Percentiles rank a stretch among this genome's conserved stretches.
phyloP scores from a whole-genome alignment of 163 green algal species.

The Prototheca wickerhamii region DNA sequence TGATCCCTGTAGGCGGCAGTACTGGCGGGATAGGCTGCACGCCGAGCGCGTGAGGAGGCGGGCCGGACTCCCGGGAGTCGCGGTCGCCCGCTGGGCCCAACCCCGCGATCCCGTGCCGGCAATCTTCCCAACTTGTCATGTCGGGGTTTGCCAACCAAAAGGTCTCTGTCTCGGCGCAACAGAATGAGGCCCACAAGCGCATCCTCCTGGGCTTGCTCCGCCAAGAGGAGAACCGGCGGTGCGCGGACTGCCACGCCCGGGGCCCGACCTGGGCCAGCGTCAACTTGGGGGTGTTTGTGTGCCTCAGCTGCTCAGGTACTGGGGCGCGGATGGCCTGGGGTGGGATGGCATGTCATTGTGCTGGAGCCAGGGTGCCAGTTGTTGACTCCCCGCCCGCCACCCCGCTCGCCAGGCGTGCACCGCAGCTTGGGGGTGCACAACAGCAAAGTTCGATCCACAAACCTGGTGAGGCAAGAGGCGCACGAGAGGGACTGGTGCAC shows the following conservation, averaged over 20 bases:
- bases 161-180: conserved; percentile 48
- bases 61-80: no score
- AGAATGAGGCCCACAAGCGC: conserved; percentile 71
- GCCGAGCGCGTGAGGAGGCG: no score
- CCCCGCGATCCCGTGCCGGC: no score
- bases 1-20: no score
- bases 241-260: conserved; percentile 70
- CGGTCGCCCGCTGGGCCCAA: no score
- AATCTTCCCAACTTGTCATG: conserved; percentile 1
- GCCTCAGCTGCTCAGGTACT: conserved; percentile 79
- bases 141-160: conserved; percentile 47
- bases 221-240: conserved; percentile 69
- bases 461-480: conserved; percentile 37
- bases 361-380: background rate
- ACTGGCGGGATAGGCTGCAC: no score
- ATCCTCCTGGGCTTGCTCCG: conserved; percentile 59
- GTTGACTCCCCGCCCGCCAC: background rate
- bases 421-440: conserved; percentile 87
- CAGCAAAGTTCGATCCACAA: conserved; percentile 89
- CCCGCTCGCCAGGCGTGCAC: conserved; percentile 26
- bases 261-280: conserved; percentile 86
- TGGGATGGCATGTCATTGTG: background rate
- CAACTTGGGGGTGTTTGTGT: conserved; percentile 94
- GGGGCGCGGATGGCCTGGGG: background rate
- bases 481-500: background rate